Conservation (phyloP, 257 asterid species). For the Primulina huaijiensis region DNA sequence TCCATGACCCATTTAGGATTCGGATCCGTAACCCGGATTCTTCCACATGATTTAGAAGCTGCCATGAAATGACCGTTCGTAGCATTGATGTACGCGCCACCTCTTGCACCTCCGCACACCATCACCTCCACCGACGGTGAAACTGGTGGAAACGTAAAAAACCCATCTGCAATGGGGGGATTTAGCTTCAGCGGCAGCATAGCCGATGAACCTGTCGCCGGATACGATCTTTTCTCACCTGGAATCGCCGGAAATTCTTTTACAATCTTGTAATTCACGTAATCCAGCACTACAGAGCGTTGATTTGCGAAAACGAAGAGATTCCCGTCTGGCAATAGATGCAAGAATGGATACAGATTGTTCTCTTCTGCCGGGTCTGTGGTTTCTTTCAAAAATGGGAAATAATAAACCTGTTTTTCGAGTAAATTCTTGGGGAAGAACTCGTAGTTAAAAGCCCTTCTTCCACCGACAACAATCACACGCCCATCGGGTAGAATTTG, state of each 20-base stretch:
- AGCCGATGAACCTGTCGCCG: conserved; percentile 79
- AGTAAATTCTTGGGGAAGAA: conserved; percentile 50
- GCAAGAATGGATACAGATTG: conserved; percentile 82
- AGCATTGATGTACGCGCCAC: conserved; percentile 59
- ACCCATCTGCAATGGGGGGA: conserved; percentile 21
- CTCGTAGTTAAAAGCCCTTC: conserved; percentile 68
- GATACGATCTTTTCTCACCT: conserved; percentile 66
- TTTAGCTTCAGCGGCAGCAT: conserved; percentile 57
- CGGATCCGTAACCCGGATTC: conserved; percentile 56
- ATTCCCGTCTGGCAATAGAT: conserved; percentile 78
- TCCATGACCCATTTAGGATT: conserved; percentile 74
- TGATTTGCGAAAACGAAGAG: conserved; percentile 70
- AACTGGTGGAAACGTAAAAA: not conserved
- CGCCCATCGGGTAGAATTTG: conserved; percentile 76
- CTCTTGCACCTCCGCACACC: conserved; percentile 78
- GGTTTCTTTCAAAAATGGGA: conserved; percentile 58
- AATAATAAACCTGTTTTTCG: not conserved
- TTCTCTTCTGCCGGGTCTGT: conserved; percentile 66
- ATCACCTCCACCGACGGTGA: conserved; percentile 55
- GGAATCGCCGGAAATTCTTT: conserved; percentile 62
- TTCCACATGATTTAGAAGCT: conserved; percentile 62
- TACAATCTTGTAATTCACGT: conserved; percentile 36
- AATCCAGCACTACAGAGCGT: conserved; percentile 53
- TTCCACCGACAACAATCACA: conserved; percentile 68
- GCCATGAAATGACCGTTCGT: conserved; percentile 25